A percentile compares a stretch with the other conserved stretches of the same genome.
phyloP scores from a whole-genome alignment of 345 rosid species.

The Erodium maritimum region DNA sequence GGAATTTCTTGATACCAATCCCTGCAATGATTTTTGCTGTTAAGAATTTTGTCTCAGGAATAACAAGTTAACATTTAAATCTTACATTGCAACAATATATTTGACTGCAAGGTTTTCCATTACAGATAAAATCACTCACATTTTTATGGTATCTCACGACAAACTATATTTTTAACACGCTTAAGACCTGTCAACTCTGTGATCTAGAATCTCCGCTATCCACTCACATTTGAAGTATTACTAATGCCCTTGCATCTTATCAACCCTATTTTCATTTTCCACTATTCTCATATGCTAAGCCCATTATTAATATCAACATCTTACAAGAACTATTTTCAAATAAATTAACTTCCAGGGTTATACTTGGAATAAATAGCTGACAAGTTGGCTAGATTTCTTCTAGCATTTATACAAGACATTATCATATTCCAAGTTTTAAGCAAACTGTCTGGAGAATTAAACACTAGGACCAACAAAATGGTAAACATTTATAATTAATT shows the following conservation, averaged over 20 bases:
- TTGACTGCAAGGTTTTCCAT: too few species aligned
- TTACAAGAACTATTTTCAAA: background rate
- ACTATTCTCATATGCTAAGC: background rate
- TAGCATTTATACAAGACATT: background rate
- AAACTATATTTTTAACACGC: background rate
- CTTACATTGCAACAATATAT: background rate
- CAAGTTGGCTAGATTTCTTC: background rate
- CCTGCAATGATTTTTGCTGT: constrained; percentile 52
- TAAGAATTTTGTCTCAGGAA: constrained; percentile 45
- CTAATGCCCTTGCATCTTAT: background rate
- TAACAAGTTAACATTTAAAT: background rate
- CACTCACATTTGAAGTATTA: background rate
- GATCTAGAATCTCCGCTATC: background rate
- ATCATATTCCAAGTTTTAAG: background rate
- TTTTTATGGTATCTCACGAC: too few species aligned
- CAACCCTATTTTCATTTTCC: background rate
- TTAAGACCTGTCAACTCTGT: background rate
- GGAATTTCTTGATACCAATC: constrained; percentile 51
- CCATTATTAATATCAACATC: too few species aligned
- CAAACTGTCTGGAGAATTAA: background rate
- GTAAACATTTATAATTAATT: background rate
- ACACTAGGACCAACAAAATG: background rate
- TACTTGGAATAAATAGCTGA: background rate
- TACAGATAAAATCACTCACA: too few species aligned
- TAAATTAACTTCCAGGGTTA: background rate